A percentile compares a stretch with the other conserved stretches of the same genome.
phyloP scores from a whole-genome alignment of 345 rosid genomes.

The Camelina laxa region DNA sequence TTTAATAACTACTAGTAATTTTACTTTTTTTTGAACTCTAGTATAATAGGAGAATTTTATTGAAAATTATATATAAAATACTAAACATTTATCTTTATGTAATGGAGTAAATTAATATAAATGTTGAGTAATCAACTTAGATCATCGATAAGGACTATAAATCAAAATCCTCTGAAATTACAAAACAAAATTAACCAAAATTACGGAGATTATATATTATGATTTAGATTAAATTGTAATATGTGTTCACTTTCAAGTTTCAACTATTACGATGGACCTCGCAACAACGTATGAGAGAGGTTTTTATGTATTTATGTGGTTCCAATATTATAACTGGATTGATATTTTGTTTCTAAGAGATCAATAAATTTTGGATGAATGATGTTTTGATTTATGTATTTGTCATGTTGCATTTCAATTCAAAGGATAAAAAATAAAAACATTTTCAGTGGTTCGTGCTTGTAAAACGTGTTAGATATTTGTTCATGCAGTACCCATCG shows the following conservation, averaged over 20 bases:
- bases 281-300: neutral
- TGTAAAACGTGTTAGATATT: constrained; percentile 28
- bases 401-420: constrained; percentile 16
- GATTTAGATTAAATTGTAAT: neutral
- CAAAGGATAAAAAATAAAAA: neutral
- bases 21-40: too few species aligned
- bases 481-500: constrained; percentile 21
- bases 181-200: neutral
- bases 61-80: too few species aligned
- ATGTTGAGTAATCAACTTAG: neutral
- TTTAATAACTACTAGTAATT: too few species aligned
- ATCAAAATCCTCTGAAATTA: neutral
- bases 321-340: neutral
- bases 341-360: neutral
- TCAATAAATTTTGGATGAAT: neutral
- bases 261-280: neutral
- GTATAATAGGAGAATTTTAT: too few species aligned
- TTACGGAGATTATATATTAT: neutral
- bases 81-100: too few species aligned
- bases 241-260: neutral
- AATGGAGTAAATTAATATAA: too few species aligned
- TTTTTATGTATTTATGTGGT: neutral
- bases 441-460: constrained; percentile 8
- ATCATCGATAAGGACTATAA: neutral
- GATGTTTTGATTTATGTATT: neutral